Evolutionary conservation across 495 filamentous ascomycete genomes (phyloP).

Genomic region (Penicillium tannophilum): DNA sequence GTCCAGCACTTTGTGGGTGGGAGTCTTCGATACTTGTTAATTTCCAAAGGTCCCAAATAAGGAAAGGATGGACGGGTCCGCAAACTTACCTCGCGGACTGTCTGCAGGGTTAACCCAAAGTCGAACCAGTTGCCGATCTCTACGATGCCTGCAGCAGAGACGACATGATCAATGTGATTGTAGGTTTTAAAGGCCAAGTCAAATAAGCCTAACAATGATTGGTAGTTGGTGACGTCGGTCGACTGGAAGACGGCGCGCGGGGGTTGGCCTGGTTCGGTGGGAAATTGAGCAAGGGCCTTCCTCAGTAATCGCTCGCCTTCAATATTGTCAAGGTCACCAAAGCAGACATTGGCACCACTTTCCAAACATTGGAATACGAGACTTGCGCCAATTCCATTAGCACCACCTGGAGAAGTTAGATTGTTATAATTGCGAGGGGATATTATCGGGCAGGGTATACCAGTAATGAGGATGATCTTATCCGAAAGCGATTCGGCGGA

Average conservation of each 20-base stretch:
- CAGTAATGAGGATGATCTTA: slow-evolving; percentile 51
- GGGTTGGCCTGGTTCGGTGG: slow-evolving; percentile 20
- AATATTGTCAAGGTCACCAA: slow-evolving; percentile 44
- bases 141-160: slow-evolving; percentile 53
- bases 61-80: too few species aligned
- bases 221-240: slow-evolving; percentile 51
- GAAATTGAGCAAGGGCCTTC: slow-evolving; percentile 29
- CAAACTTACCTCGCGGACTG: slow-evolving; percentile 35
- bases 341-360: slow-evolving; percentile 47
- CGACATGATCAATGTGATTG: slow-evolving; percentile 53
- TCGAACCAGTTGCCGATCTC: slow-evolving; percentile 51
- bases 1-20: slow-evolving; percentile 48
- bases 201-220: slow-evolving; percentile 46
- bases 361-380: slow-evolving; percentile 49
- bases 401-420: slow-evolving; percentile 39
- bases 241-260: slow-evolving; percentile 37
- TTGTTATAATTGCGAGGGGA: not conserved
- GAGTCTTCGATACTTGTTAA: slow-evolving; percentile 37
- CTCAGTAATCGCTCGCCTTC: slow-evolving; percentile 30
- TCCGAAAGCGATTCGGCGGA: slow-evolving; percentile 36
- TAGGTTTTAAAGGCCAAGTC: slow-evolving; percentile 47
- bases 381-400: slow-evolving; percentile 57
- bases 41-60: not conserved
- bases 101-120: slow-evolving; percentile 38
- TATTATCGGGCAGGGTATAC: slow-evolving; percentile 22